These are phyloP conservation scores for Heritiera fomes DNA, from an alignment of 345 rosid species.

Conservation along the genomic window DNA sequence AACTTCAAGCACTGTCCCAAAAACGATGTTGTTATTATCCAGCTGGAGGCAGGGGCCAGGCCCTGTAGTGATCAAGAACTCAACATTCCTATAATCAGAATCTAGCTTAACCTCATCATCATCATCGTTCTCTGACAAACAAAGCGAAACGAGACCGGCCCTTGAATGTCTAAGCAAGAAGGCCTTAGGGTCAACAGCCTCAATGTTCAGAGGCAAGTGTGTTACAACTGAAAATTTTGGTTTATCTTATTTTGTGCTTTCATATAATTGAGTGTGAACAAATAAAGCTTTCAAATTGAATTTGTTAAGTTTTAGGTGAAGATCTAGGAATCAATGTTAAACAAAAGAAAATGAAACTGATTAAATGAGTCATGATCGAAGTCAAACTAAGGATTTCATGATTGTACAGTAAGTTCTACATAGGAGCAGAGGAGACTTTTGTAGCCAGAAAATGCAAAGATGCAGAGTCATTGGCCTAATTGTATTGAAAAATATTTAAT, in stretches of 20 bases:
- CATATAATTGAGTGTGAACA: background rate
- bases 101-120: conserved; percentile 70
- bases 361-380: too few species aligned
- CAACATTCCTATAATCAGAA: conserved; percentile 74
- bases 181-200: too few species aligned
- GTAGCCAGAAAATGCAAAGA: background rate
- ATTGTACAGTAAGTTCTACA: background rate
- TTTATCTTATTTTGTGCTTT: background rate
- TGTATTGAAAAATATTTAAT: background rate
- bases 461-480: conserved; percentile 13
- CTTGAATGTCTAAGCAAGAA: too few species aligned
- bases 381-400: background rate
- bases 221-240: background rate
- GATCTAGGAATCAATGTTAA: background rate
- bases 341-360: background rate
- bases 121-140: conserved; percentile 84
- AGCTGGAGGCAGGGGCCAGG: conserved; percentile 87
- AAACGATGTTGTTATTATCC: conserved; percentile 74
- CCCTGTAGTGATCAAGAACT: conserved; percentile 87
- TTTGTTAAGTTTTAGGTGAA: background rate
- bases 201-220: conserved; percentile 22
- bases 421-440: background rate
- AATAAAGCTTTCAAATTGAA: background rate
- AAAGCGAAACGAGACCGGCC: conserved; percentile 45
- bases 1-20: conserved; percentile 92